phyloP scores from a whole-genome alignment of 2,329 filamentous ascomycete species.

The Stachybotrys echinatus region DNA sequence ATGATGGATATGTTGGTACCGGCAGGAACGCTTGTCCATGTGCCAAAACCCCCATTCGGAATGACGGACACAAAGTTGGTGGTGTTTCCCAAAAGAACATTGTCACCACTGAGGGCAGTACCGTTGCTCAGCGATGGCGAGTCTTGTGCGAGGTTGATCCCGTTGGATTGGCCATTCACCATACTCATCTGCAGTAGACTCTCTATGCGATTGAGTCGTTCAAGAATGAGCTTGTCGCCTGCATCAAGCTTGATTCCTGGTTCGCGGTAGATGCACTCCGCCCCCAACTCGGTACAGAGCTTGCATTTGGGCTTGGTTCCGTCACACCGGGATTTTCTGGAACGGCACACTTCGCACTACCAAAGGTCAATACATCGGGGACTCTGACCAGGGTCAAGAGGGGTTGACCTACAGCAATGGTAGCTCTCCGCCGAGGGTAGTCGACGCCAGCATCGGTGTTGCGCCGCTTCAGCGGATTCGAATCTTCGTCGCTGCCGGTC shows the following conservation, averaged over 20 bases:
- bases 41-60: conserved; percentile 62
- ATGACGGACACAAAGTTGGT: conserved; percentile 48
- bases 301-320: conserved; percentile 79
- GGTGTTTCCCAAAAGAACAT: conserved; percentile 39
- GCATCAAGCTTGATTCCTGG: conserved; percentile 83
- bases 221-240: conserved; percentile 79
- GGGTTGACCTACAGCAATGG: conserved; percentile 53
- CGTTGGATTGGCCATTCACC: conserved; percentile 40
- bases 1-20: conserved; percentile 72
- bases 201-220: conserved; percentile 73
- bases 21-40: conserved; percentile 56
- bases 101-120: conserved; percentile 53
- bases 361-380: conserved; percentile 10
- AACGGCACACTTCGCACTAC: conserved; percentile 76
- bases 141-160: conserved; percentile 52
- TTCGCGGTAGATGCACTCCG: conserved; percentile 79
- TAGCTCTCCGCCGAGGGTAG: conserved; percentile 59
- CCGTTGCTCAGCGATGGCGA: conserved; percentile 62
- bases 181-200: conserved; percentile 69
- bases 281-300: conserved; percentile 75
- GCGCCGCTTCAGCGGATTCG: conserved; percentile 55
- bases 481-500: conserved; percentile 42
- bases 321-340: conserved; percentile 74
- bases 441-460: conserved; percentile 57
- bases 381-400: neutral